phyloP scores from a whole-genome alignment of 768 basidiomycete genomes.

The Guyanaporus albipodus region DNA sequence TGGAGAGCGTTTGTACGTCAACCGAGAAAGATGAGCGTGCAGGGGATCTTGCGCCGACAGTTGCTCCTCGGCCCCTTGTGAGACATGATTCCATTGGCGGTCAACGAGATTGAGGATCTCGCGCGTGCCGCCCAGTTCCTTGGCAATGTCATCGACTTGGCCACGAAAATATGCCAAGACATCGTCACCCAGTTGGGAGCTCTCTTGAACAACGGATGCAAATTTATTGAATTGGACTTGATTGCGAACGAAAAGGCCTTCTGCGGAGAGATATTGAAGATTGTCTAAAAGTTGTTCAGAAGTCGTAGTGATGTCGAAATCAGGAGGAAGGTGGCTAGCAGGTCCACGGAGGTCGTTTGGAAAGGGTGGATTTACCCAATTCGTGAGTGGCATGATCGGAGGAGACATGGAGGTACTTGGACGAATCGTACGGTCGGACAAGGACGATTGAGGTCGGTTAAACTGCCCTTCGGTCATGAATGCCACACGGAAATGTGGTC shows the following conservation, averaged over 20 bases:
- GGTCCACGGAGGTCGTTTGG: slow-evolving; percentile 28
- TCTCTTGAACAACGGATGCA: slow-evolving; percentile 44
- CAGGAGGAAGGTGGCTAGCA: slow-evolving; percentile 35
- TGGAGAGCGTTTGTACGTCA: slow-evolving; percentile 35
- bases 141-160: slow-evolving; percentile 48
- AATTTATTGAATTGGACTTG: slow-evolving; percentile 41
- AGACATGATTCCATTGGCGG: slow-evolving; percentile 41
- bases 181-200: slow-evolving; percentile 41
- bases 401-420: slow-evolving; percentile 39
- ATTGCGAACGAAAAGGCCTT: slow-evolving; percentile 36
- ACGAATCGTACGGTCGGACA: slow-evolving; percentile 54
- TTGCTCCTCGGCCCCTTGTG: slow-evolving; percentile 44
- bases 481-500: slow-evolving; percentile 59
- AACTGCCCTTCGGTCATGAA: slow-evolving; percentile 52
- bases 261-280: slow-evolving; percentile 48
- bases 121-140: slow-evolving; percentile 47
- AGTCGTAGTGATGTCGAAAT: slow-evolving; percentile 44
- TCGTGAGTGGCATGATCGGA: slow-evolving; percentile 49
- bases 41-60: slow-evolving; percentile 17
- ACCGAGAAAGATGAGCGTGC: slow-evolving; percentile 6
- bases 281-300: slow-evolving; percentile 50
- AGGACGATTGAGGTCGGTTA: slow-evolving; percentile 48
- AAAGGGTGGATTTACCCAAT: slow-evolving; percentile 16
- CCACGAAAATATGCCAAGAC: slow-evolving; percentile 51
- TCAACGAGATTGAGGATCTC: slow-evolving; percentile 43